phyloP scores from a whole-genome alignment of 108 stramenopile species.

The Discostella pseudostelligera region DNA sequence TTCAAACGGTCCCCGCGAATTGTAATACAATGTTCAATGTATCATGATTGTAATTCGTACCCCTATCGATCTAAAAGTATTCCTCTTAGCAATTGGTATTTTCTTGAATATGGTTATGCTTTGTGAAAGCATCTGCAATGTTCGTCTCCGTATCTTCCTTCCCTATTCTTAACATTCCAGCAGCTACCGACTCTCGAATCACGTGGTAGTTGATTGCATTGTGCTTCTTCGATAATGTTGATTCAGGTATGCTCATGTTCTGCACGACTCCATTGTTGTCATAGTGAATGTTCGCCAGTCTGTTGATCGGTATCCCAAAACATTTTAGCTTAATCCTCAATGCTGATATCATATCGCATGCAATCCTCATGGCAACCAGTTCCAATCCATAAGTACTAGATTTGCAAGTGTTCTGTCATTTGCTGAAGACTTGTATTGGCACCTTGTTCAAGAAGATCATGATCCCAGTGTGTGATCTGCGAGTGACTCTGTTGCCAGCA shows the following conservation, averaged over 20 bases:
- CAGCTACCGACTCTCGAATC: neutral
- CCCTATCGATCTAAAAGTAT: too few relatives aligned
- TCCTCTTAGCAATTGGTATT: too few relatives aligned
- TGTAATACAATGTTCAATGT: too few relatives aligned
- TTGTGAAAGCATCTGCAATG: too few relatives aligned
- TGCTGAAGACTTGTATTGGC: neutral
- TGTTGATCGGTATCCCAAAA: too few relatives aligned
- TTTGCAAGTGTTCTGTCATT: too few relatives aligned
- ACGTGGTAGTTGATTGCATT: constrained; percentile 34
- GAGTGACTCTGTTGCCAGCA: constrained; percentile 19
- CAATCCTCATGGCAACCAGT: constrained; percentile 19
- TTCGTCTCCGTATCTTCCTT: too few relatives aligned
- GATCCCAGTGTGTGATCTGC: constrained; percentile 30
- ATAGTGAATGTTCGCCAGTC: too few relatives aligned
- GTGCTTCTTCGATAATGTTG: constrained; percentile 34
- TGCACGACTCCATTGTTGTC: neutral
- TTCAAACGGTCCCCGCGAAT: too few relatives aligned
- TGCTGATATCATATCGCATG: constrained; percentile 8
- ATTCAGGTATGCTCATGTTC: neutral
- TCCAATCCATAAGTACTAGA: neutral
- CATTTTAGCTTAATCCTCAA: constrained; percentile 6
- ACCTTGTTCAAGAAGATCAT: constrained; percentile 44
- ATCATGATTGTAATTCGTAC: too few relatives aligned
- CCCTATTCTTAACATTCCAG: too few relatives aligned
- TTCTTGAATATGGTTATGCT: too few relatives aligned